Base-by-base conservation (phyloP, 2,329 filamentous ascomycete genomes). In the Thielaviopsis populi region DNA sequence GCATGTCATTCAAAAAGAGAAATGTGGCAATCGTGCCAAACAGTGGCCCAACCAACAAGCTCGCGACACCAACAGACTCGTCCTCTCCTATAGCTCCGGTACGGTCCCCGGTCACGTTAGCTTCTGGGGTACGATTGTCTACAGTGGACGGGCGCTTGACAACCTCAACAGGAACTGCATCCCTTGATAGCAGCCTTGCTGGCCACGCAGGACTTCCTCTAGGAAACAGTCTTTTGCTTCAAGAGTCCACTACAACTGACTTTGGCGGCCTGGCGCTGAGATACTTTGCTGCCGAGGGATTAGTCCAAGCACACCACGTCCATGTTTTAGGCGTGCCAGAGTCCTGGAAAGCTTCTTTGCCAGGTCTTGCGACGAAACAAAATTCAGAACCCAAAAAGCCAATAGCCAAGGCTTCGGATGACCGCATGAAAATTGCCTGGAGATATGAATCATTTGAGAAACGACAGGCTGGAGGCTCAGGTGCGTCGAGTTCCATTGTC, bases 341-440 rank as follows among this genome's bases (percentile, higher is more conserved):
- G 67, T 78, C 80, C 58, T 97, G 94, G 94, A 83, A 85, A 43
- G 79, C 88, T 67, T 90, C 92, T 69, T 77, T 99, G 24, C 94
- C 94, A 2, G 92, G 88, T 0, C 73, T 95, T 41, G 79, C 65
- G 15, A 43, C 53, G 30, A 65, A 65, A 24, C 65, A 64, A 24
- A 19, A 58, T 11, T 59, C 46, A 22, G 42, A 33, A 17, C 46
- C 50, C 8, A 46, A 33, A 27, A 61, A 54, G n/a, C 15, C 64
- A 19, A 10, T 10, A 11, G 15, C 62, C 3, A 61, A 53, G 37
- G 41, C 13, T 2, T 46, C 48, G 3, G 62, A 65, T 27, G 79
- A 80, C 15, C 88, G 92, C 67, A 97, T 99, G 94, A 97, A 96
- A 77, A 99, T 99, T 77, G 94, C 94, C 2, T 99, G 94, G 94